These are phyloP conservation scores for Oryza brachyantha DNA, from an alignment of 176 grass and related monocot genomes.

Conservation along the genomic window DNA sequence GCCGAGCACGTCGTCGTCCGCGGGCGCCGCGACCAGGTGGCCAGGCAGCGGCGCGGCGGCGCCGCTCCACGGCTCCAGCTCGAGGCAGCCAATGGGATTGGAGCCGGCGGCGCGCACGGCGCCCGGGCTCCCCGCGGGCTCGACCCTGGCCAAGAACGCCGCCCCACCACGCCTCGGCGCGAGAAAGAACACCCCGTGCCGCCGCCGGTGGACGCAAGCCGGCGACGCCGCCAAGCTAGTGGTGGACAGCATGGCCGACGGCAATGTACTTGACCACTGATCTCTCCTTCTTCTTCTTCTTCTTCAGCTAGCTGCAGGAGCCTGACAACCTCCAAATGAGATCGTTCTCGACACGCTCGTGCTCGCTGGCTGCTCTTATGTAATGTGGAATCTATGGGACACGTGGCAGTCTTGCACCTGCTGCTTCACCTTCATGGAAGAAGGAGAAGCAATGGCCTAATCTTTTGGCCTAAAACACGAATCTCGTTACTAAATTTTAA, in stretches of 20 bases:
- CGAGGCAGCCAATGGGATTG: slow-evolving; percentile 32
- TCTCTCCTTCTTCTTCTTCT: neutral
- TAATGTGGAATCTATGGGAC: neutral
- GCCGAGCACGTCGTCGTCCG: neutral
- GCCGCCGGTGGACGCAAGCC: neutral
- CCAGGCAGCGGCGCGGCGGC: too few species aligned
- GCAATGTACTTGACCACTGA: neutral
- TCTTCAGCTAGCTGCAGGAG: neutral
- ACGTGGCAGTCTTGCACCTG: slow-evolving; percentile 2
- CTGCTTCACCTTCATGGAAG: neutral
- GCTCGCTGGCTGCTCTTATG: slow-evolving; percentile 1
- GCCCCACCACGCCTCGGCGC: neutral
- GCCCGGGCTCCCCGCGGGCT: neutral
- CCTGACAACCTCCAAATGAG: neutral
- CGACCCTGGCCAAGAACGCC: neutral
- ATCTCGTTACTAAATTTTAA: too few species aligned
- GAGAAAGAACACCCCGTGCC: neutral
- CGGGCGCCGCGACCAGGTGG: slow-evolving; percentile 21
- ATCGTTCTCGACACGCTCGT: neutral
- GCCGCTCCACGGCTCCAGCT: slow-evolving; percentile 37
- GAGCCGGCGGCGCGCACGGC: slow-evolving; percentile 35
- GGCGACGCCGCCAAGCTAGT: neutral
- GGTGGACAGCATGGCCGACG: slow-evolving; percentile 23
- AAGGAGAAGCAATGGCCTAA: too few species aligned
- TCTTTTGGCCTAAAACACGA: too few species aligned